Conservation (phyloP, 306 rosid species). For the Castanea mollissima region DNA sequence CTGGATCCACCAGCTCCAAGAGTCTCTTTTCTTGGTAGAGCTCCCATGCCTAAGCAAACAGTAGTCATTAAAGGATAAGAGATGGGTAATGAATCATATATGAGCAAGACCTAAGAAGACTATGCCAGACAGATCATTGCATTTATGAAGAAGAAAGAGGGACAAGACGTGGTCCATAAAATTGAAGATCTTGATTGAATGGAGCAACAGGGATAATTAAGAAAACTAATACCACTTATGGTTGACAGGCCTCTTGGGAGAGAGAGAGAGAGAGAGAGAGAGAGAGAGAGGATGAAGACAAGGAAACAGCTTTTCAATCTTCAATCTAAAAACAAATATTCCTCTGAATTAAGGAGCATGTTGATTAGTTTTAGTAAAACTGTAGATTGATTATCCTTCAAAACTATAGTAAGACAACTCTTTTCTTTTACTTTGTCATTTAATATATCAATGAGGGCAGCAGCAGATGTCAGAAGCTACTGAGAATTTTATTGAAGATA, state of each 20-base stretch:
- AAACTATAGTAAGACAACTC: not conserved
- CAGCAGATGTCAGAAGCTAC: not conserved
- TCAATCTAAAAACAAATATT: not conserved
- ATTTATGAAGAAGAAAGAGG: not conserved
- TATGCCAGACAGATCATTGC: not conserved
- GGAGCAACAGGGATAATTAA: not conserved
- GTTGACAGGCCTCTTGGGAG: not conserved
- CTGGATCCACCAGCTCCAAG: slow-evolving; percentile 71
- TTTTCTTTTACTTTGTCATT: not conserved
- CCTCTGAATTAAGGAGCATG: not conserved
- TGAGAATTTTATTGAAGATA: not conserved
- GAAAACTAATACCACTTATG: not conserved
- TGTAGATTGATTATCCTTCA: not conserved
- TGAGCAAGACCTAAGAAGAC: not conserved
- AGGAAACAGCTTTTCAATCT: not conserved
- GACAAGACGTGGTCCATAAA: not conserved
- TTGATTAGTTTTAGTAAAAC: not conserved
- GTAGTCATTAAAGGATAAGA: not conserved
- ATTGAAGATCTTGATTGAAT: not conserved
- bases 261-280: not conserved
- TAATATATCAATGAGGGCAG: not conserved
- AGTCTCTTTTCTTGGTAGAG: slow-evolving; percentile 68
- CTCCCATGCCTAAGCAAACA: slow-evolving; percentile 74
- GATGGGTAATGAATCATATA: not conserved
- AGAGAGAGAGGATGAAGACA: slow-evolving; percentile 5